Percentiles rank a stretch among this genome's conserved stretches.
These are phyloP conservation scores for Fusarium sarcochroum DNA, from an alignment of 2,329 filamentous ascomycete species.

Conservation along the genomic window DNA sequence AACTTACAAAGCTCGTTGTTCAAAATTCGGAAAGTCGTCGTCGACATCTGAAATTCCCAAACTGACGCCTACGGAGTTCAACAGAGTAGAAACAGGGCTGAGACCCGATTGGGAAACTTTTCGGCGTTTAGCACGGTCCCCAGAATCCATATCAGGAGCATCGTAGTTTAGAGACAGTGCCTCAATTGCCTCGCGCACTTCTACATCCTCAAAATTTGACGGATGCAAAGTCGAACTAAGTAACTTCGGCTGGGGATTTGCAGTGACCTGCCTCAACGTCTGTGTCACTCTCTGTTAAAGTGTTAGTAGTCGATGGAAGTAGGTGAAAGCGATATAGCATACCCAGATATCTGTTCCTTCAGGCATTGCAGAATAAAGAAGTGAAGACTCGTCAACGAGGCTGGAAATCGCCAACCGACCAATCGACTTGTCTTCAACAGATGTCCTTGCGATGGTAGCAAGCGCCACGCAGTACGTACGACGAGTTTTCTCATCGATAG, in stretches of 20 bases:
- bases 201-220: slow-evolving; percentile 48
- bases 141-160: slow-evolving; percentile 40
- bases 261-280: slow-evolving; percentile 49
- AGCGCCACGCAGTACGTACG: slow-evolving; percentile 57
- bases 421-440: slow-evolving; percentile 52
- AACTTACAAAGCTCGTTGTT: slow-evolving; percentile 63
- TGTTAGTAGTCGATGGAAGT: slow-evolving; percentile 39
- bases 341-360: slow-evolving; percentile 61
- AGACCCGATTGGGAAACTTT: slow-evolving; percentile 44
- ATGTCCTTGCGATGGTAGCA: slow-evolving; percentile 55
- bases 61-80: slow-evolving; percentile 47
- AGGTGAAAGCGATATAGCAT: slow-evolving; percentile 31
- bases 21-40: slow-evolving; percentile 50
- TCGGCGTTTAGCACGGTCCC: slow-evolving; percentile 48
- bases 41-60: slow-evolving; percentile 47
- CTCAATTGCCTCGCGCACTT: slow-evolving; percentile 50
- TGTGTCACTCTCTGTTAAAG: slow-evolving; percentile 49
- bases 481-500: slow-evolving; percentile 49
- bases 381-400: slow-evolving; percentile 59
- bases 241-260: slow-evolving; percentile 29
- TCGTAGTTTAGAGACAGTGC: slow-evolving; percentile 48
- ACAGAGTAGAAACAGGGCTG: slow-evolving; percentile 41
- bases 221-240: slow-evolving; percentile 48
- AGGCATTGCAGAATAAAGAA: slow-evolving; percentile 51
- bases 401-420: slow-evolving; percentile 60